Conservation (phyloP, 2,329 filamentous ascomycete genomes). For the Hypoxylon sp. region DNA sequence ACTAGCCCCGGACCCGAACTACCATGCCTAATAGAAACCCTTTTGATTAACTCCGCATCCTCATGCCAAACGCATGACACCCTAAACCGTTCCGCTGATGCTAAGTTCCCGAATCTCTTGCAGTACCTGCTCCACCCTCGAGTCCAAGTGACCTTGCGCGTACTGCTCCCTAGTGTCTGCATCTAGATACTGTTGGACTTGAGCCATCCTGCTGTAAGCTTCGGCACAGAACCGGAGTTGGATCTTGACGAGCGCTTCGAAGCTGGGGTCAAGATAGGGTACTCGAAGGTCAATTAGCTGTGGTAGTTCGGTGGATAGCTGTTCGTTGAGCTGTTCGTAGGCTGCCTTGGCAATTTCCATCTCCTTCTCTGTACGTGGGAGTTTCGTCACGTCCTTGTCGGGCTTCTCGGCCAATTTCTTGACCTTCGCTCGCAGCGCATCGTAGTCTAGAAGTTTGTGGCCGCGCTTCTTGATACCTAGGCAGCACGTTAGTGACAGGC, state of each 20-base stretch:
- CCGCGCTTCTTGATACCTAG: constrained; percentile 97
- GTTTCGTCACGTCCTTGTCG: constrained; percentile 97
- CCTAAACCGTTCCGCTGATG: constrained; percentile 80
- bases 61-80: constrained; percentile 2
- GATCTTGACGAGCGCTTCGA: constrained; percentile 98
- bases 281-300: constrained; percentile 97
- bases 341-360: constrained; percentile 92
- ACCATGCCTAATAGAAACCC: constrained; percentile 21
- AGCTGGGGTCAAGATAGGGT: constrained; percentile 95
- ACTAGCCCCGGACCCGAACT: constrained; percentile 26
- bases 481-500: constrained; percentile 38
- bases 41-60: constrained; percentile 35
- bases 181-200: constrained; percentile 98
- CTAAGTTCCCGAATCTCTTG: constrained; percentile 98
- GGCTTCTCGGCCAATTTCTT: constrained; percentile 98
- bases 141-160: constrained; percentile 91
- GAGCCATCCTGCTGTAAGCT: constrained; percentile 97
- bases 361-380: constrained; percentile 96
- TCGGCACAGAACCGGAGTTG: constrained; percentile 98
- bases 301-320: constrained; percentile 91
- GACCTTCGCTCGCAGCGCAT: constrained; percentile 93
- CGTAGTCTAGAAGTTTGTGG: constrained; percentile 98
- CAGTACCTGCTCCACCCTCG: constrained; percentile 92
- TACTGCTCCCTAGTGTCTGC: constrained; percentile 97
- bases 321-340: constrained; percentile 98